Evolutionary conservation across 257 asterid species (phyloP), one percentile per base, ranked within the genome.

Genomic region (Lycium barbarum): DNA sequence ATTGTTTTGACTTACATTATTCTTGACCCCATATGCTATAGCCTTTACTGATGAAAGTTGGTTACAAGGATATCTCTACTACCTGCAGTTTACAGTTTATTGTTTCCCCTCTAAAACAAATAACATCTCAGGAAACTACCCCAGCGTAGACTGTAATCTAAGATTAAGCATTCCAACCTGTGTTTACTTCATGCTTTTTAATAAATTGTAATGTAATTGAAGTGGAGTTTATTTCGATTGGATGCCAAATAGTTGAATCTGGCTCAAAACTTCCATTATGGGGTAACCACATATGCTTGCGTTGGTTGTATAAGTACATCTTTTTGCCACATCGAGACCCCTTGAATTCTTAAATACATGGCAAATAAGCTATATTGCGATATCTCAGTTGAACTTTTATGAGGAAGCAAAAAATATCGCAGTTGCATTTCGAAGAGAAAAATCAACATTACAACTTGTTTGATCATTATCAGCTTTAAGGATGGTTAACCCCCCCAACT

Each of bases 161-260:
- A 36, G 78, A 38, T 36, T 36, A 68, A 0, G 53, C 53, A 38
- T 15, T 68, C 53, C 53, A 3, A 36, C 72, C 26, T 18, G 22
- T 26, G 83, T 79, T 13, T 55, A 18, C 63, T 15, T 68, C 78
- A 68, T 67, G 74, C 38, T 68, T 68, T 68, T 67, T 68, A 36
- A 13, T 38, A 15, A 68, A 36, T 36, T 38, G 53, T 68, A 68
- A 68, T 68, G 51, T 51, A 68, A 68, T 38, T 7, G 53, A 68
- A 36, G 78, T 15, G 78, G 78, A 68, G 15, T 68, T 36, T 68
- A 15, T 68, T 68, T 68, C 38, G 78, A 38, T 15, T 68, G 26
- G 78, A 68, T 13, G 35, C 74, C 35, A 67, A 67, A 6, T 67
- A 35, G 74, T 38, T 38, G 53, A 68, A 38, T 68, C 8, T 51